Evolutionary conservation across 2,329 filamentous ascomycete species (phyloP).

Genomic region (Fusarium nurragi): DNA sequence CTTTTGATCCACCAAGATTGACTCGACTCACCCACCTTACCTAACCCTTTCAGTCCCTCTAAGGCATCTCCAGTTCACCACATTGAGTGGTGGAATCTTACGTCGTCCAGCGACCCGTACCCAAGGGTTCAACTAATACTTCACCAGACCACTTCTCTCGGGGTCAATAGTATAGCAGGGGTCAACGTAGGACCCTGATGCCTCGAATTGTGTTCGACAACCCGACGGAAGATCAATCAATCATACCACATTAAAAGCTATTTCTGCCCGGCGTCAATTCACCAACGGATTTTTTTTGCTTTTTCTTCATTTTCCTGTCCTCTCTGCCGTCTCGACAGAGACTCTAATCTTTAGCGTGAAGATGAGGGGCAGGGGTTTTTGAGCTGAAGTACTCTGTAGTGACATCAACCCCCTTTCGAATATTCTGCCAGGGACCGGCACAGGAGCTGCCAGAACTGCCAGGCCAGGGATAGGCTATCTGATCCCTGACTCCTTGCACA

Average conservation of each 20-base stretch:
- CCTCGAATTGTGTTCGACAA: background rate
- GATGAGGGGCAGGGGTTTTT: conserved; percentile 19
- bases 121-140: conserved; percentile 4
- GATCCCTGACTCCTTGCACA: conserved; percentile 22
- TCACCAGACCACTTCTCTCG: conserved; percentile 5
- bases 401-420: conserved; percentile 34
- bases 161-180: conserved; percentile 7
- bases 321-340: conserved; percentile 11
- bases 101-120: conserved; percentile 19
- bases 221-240: conserved; percentile 9
- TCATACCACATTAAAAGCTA: conserved; percentile 2
- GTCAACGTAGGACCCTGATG: conserved; percentile 9
- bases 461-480: conserved; percentile 14
- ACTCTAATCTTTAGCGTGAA: conserved; percentile 28
- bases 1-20: conserved; percentile 9
- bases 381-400: conserved; percentile 26
- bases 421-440: conserved; percentile 22
- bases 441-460: conserved; percentile 29
- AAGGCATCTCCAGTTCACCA: conserved; percentile 22
- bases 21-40: conserved; percentile 11
- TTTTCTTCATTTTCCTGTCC: conserved; percentile 6
- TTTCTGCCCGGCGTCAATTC: background rate
- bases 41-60: conserved; percentile 6
- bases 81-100: conserved; percentile 6
- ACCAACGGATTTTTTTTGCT: background rate